Base-by-base conservation (phyloP, 768 basidiomycete genomes). In the Porphyrellus cyaneotinctus region DNA sequence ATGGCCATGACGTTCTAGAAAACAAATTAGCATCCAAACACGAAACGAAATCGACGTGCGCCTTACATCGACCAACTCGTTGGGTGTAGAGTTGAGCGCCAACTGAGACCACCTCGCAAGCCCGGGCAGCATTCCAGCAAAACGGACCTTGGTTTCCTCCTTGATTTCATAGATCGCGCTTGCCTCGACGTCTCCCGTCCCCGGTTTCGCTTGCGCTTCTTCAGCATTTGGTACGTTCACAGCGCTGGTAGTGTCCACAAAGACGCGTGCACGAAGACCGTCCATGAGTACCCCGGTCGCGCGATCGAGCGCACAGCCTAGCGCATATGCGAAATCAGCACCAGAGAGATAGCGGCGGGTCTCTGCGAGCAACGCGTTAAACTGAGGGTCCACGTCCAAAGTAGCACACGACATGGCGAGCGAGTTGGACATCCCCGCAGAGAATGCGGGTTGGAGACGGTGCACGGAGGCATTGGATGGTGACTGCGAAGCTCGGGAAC, bases 41-140 rank as follows among this genome's bases (percentile, higher is more conserved):
- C 12, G 13, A 48, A 2, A 49, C 9, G n/a, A 37, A 6, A 45
- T 41, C n/a, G 4, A 32, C 7, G 20, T 13, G 20, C 8, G 79
- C 10, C 88, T 69, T 64, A 91, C 92, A 72, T 94, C 91, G 24
- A 91, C 79, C 58, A 92, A 72, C 65, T 88, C 89, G 65, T 90
- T 91, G 32, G 88, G 90, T 49, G 85, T 65, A 17, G 79, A 80
- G 56, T 82, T 78, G 59, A 92, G 65, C 35, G 84, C 84, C 52
- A 82, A 52, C 57, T 80, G 80, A 61, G 84, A 85, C 91, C 92
- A 93, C 51, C 82, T 74, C 49, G 87, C 83, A 37, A 97, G 71
- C 1, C 82, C 87, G 5, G 93, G 94, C 26, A 97, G 70, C 59
- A 95, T 70, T 6, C 85, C 83, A 14, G 91, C 95, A 14, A 97